Conservation (phyloP, 176 grass and related monocot genomes). For the Carex cristatella region DNA sequence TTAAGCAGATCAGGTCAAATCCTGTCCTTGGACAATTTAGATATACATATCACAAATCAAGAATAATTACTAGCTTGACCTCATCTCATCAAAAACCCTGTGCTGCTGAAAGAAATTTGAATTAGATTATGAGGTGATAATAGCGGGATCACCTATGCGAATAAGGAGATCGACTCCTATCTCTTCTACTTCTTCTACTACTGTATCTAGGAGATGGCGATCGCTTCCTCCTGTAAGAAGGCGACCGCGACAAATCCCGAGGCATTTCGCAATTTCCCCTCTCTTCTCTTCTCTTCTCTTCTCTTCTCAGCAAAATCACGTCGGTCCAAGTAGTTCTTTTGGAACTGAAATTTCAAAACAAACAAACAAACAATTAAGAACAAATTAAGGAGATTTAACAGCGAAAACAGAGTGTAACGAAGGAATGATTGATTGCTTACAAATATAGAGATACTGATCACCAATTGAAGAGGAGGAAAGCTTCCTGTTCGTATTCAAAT, state of each 20-base stretch:
- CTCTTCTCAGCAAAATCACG: not conserved
- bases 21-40: not conserved
- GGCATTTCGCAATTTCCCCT: slow-evolving; percentile 41
- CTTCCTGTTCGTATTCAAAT: not conserved
- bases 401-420: not conserved
- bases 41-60: not conserved
- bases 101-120: slow-evolving; percentile 1
- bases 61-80: not conserved
- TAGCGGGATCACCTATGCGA: slow-evolving; percentile 84
- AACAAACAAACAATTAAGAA: not conserved
- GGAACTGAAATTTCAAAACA: not conserved
- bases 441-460: not conserved
- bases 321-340: not conserved
- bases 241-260: slow-evolving; percentile 59
- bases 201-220: slow-evolving; percentile 64
- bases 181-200: slow-evolving; percentile 53
- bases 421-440: not conserved
- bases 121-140: slow-evolving; percentile 22
- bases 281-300: not conserved
- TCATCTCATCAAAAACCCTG: not conserved
- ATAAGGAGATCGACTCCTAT: slow-evolving; percentile 85
- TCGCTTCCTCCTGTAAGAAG: slow-evolving; percentile 56
- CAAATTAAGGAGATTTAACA: not conserved
- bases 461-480: not conserved
- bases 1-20: not conserved